Conservation (phyloP, 2,329 filamentous ascomycete genomes). For the Talaromyces albobiverticillius region DNA sequence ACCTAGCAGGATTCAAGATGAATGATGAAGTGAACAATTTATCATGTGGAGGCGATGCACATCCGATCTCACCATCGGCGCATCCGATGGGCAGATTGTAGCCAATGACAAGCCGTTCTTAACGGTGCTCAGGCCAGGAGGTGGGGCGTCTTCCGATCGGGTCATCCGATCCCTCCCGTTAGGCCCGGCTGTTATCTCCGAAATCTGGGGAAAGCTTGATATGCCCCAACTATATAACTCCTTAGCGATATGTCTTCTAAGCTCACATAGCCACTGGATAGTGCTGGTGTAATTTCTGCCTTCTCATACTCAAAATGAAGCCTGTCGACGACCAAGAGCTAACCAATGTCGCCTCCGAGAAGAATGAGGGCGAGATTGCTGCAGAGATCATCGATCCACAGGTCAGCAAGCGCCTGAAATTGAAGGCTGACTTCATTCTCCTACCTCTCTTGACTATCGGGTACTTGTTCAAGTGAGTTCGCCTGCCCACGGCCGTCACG, state of each 20-base stretch:
- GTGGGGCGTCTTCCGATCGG: not conserved
- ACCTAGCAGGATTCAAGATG: too few relatives aligned
- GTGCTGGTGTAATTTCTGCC: too few relatives aligned
- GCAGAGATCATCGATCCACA: not conserved
- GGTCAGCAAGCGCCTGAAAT: not conserved
- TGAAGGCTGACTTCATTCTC: not conserved
- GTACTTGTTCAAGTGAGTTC: constrained; percentile 13
- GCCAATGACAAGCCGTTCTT: too few relatives aligned
- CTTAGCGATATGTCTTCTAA: too few relatives aligned
- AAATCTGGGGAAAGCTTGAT: not conserved
- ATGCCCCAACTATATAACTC: too few relatives aligned
- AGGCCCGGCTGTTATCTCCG: not conserved
- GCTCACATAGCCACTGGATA: too few relatives aligned
- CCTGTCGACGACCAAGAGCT: not conserved
- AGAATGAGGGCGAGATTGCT: not conserved
- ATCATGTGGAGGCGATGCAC: too few relatives aligned
- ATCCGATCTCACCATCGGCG: too few relatives aligned
- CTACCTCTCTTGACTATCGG: not conserved
- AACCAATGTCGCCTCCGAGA: not conserved
- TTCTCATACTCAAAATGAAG: not conserved
- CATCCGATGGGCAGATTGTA: too few relatives aligned
- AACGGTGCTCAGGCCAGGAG: too few relatives aligned
- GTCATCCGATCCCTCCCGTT: not conserved
- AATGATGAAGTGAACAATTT: too few relatives aligned
- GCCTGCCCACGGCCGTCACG: not conserved